Conservation (phyloP, 176 grass and related monocot species). For the Oryza australiensis region DNA sequence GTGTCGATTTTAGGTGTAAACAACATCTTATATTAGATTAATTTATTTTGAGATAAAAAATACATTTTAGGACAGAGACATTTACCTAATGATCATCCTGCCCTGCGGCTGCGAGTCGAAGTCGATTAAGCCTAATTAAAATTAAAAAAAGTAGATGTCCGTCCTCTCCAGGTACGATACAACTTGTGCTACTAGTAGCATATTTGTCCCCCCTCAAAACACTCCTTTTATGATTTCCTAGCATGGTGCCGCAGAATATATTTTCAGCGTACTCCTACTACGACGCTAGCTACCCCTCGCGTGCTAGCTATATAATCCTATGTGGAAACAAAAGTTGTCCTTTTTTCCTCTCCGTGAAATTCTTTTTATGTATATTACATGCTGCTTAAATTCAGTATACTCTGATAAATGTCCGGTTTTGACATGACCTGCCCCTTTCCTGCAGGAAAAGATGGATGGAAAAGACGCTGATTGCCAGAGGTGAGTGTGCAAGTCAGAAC, state of each 20-base stretch:
- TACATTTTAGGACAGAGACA: too few relatives aligned
- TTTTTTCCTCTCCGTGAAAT: constrained; percentile 21
- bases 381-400: constrained; percentile 23
- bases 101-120: too few relatives aligned
- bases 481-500: neutral
- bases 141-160: neutral
- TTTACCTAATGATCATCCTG: too few relatives aligned
- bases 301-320: neutral
- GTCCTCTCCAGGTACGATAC: constrained; percentile 32
- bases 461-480: constrained; percentile 23
- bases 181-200: neutral
- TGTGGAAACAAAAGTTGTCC: neutral
- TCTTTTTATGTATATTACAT: constrained; percentile 30
- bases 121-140: neutral
- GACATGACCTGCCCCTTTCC: constrained; percentile 38
- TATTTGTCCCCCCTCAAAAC: neutral
- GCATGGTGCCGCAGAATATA: constrained; percentile 35
- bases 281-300: constrained; percentile 14
- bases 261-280: constrained; percentile 23
- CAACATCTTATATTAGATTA: too few relatives aligned
- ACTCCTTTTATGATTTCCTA: constrained; percentile 6
- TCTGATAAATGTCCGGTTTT: constrained; percentile 16
- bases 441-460: constrained; percentile 23
- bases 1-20: too few relatives aligned
- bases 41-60: too few relatives aligned